Evolutionary conservation across 306 rosid genomes (phyloP).

Genomic region (Inga laurina): DNA sequence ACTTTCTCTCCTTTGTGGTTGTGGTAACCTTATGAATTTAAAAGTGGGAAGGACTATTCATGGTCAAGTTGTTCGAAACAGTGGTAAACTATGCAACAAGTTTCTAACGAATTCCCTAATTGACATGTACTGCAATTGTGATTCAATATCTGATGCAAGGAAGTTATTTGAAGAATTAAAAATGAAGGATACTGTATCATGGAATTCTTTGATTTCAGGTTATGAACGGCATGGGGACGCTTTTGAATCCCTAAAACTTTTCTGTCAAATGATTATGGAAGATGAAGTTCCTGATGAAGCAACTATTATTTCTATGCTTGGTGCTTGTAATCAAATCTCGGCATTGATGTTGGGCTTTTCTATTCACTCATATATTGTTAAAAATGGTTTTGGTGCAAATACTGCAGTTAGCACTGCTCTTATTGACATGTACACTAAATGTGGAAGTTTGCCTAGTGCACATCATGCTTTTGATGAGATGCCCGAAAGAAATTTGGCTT

Average conservation of each 20-base stretch:
- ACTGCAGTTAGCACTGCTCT: slow-evolving; percentile 56
- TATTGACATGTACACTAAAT: slow-evolving; percentile 64
- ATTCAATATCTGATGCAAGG: slow-evolving; percentile 41
- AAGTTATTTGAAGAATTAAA: slow-evolving; percentile 44
- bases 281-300: slow-evolving; percentile 55
- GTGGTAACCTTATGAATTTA: slow-evolving; percentile 49
- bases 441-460: slow-evolving; percentile 58
- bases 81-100: slow-evolving; percentile 31
- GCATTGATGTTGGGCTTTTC: slow-evolving; percentile 55
- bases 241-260: slow-evolving; percentile 53
- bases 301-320: slow-evolving; percentile 47
- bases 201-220: slow-evolving; percentile 70
- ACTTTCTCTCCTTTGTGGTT: slow-evolving; percentile 56
- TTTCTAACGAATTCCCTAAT: slow-evolving; percentile 55
- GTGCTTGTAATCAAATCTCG: slow-evolving; percentile 53
- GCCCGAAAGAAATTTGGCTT: slow-evolving; percentile 54
- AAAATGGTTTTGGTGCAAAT: slow-evolving; percentile 51
- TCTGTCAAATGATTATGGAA: slow-evolving; percentile 50
- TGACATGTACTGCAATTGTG: slow-evolving; percentile 61
- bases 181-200: slow-evolving; percentile 49
- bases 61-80: slow-evolving; percentile 44
- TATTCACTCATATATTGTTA: slow-evolving; percentile 51
- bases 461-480: slow-evolving; percentile 46
- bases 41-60: slow-evolving; percentile 54
- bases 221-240: slow-evolving; percentile 50